These are phyloP conservation scores for Adansonia gregorii DNA, from an alignment of 441 rosid genomes.

Conservation along the genomic window DNA sequence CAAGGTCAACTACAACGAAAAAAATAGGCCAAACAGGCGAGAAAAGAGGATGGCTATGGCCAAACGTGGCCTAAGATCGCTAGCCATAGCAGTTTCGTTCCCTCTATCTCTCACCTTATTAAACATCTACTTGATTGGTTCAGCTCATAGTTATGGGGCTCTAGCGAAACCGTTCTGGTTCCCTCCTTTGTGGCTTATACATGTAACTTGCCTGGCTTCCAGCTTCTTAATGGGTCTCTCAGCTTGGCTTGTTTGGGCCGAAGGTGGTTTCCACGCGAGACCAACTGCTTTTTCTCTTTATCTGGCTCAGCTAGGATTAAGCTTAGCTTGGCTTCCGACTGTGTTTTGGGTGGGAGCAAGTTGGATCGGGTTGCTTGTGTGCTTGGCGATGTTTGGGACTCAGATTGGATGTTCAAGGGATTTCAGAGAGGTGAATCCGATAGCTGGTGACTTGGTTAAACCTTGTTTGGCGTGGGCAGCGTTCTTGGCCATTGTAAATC, in stretches of 20 bases:
- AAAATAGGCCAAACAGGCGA: slow-evolving; percentile 29
- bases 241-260: slow-evolving; percentile 94
- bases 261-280: slow-evolving; percentile 73
- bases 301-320: slow-evolving; percentile 55
- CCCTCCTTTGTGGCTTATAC: slow-evolving; percentile 68
- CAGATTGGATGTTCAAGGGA: slow-evolving; percentile 58
- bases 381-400: slow-evolving; percentile 48
- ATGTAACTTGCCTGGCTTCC: slow-evolving; percentile 49
- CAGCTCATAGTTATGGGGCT: slow-evolving; percentile 30
- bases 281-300: slow-evolving; percentile 55
- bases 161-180: slow-evolving; percentile 49
- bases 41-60: slow-evolving; percentile 61
- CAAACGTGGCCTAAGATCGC: slow-evolving; percentile 68
- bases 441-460: slow-evolving; percentile 70
- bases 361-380: slow-evolving; percentile 49
- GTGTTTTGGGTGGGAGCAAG: slow-evolving; percentile 49
- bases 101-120: slow-evolving; percentile 62
- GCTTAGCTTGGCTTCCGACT: slow-evolving; percentile 58
- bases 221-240: slow-evolving; percentile 55
- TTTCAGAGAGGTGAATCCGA: slow-evolving; percentile 56
- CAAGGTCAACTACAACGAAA: slow-evolving; percentile 26
- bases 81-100: slow-evolving; percentile 58
- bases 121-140: slow-evolving; percentile 54
- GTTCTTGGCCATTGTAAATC: slow-evolving; percentile 56
- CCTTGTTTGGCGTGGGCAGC: slow-evolving; percentile 79